A percentile compares a stretch with the other conserved stretches of the same genome.
phyloP scores from a whole-genome alignment of 306 rosid species.

The Glycine tomentella region DNA sequence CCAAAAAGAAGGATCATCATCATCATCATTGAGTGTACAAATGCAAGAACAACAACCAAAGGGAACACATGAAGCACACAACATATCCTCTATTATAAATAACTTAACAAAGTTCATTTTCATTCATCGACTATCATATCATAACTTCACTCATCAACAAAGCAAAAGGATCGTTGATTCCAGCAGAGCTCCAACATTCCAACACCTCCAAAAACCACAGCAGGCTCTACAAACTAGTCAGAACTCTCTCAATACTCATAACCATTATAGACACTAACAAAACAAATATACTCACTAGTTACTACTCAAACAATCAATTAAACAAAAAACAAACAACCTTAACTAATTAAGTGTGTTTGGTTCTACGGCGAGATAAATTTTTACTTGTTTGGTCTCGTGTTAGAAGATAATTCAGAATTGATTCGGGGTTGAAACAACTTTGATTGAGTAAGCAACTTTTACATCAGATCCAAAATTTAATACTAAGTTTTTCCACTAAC shows the following conservation, averaged over 20 bases:
- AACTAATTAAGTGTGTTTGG: not conserved
- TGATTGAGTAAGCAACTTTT: too few relatives aligned
- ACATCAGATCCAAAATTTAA: too few relatives aligned
- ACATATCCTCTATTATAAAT: not conserved
- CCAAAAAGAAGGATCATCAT: not conserved
- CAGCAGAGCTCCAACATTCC: constrained; percentile 19
- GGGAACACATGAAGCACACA: not conserved
- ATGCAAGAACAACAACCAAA: not conserved
- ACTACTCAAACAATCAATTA: not conserved
- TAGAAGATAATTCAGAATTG: too few relatives aligned
- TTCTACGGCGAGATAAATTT: too few relatives aligned
- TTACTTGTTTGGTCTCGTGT: too few relatives aligned
- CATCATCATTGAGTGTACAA: not conserved
- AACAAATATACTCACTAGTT: not conserved
- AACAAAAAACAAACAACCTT: not conserved
- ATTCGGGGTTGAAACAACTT: too few relatives aligned
- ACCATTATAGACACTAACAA: constrained; percentile 2
- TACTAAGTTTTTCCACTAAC: too few relatives aligned
- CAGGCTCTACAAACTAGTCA: not conserved
- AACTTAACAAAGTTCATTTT: too few relatives aligned
- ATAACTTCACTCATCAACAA: not conserved
- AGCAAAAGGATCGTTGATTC: not conserved
- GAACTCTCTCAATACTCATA: constrained; percentile 23
- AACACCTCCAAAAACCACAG: not conserved
- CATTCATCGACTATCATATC: not conserved